These are phyloP conservation scores for Plasmodium adleri DNA, from an alignment of 169 alveolate species.

Conservation along the genomic window DNA sequence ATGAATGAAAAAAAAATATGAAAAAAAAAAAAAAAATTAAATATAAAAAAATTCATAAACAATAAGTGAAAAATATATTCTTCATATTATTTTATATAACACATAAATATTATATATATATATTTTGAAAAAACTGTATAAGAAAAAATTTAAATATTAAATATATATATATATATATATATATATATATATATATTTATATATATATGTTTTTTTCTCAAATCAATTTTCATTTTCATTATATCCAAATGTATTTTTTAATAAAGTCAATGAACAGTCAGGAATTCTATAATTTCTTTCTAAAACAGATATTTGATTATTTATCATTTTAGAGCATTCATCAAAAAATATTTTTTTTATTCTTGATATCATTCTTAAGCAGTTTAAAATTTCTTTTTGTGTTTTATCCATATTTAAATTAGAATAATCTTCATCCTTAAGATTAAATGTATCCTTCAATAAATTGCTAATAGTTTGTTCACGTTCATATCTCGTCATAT, in stretches of 20 bases:
- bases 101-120: neutral
- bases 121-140: neutral
- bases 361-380: conserved; percentile 64
- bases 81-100: too few relatives aligned
- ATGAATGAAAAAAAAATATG: too few relatives aligned
- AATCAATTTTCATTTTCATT: conserved; percentile 2
- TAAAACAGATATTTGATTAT: conserved; percentile 47
- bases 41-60: too few relatives aligned
- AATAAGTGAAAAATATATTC: too few relatives aligned
- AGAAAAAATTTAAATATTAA: conserved; percentile 8
- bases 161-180: neutral
- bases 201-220: neutral
- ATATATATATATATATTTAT: neutral
- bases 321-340: conserved; percentile 74
- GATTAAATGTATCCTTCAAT: conserved; percentile 45
- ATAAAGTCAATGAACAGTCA: conserved; percentile 40
- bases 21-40: too few relatives aligned
- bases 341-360: conserved; percentile 67
- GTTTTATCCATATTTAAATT: conserved; percentile 24
- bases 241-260: conserved; percentile 46
- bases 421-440: conserved; percentile 35
- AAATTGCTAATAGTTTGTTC: conserved; percentile 23
- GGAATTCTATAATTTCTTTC: conserved; percentile 72
- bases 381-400: conserved; percentile 57
- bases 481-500: neutral